Evolutionary conservation across 768 basidiomycete species (phyloP).

Genomic region (Rhodotorula taiwanensis): DNA sequence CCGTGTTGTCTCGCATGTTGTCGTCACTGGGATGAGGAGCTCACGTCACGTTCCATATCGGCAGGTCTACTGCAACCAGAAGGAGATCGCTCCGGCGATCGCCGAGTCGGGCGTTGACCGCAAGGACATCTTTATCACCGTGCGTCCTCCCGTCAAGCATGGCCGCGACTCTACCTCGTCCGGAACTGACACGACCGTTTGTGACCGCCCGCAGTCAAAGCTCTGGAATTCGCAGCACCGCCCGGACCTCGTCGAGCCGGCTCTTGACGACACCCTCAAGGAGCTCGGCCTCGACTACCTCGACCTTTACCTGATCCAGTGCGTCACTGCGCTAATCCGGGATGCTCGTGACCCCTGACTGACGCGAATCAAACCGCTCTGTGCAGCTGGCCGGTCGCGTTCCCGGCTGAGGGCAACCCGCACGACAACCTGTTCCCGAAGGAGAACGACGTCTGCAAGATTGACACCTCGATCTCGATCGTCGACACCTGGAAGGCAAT

Average conservation of each 20-base stretch:
- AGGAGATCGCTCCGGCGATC: slow-evolving; percentile 51
- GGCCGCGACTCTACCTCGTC: not conserved
- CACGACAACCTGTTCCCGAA: slow-evolving; percentile 56
- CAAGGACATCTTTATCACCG: slow-evolving; percentile 62
- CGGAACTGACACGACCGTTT: too few species aligned
- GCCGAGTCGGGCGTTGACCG: slow-evolving; percentile 70
- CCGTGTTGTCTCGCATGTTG: too few species aligned
- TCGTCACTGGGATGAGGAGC: too few species aligned
- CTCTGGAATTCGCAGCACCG: slow-evolving; percentile 72
- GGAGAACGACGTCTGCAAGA: slow-evolving; percentile 50
- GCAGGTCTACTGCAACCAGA: slow-evolving; percentile 64
- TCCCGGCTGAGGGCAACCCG: slow-evolving; percentile 47
- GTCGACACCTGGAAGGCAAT: slow-evolving; percentile 78
- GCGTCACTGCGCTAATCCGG: not conserved
- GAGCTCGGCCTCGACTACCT: slow-evolving; percentile 70
- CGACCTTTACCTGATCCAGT: slow-evolving; percentile 47
- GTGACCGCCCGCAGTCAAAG: slow-evolving; percentile 49
- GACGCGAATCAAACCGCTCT: not conserved
- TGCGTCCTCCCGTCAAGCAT: not conserved
- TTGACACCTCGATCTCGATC: slow-evolving; percentile 58
- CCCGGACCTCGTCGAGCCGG: slow-evolving; percentile 61
- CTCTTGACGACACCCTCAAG: slow-evolving; percentile 65
- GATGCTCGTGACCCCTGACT: too few species aligned
- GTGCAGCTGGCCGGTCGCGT: slow-evolving; percentile 68
- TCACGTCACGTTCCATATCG: slow-evolving; percentile 22